Conservation (phyloP, 176 grass and related monocot species). For the Oropetium thomaeum region DNA sequence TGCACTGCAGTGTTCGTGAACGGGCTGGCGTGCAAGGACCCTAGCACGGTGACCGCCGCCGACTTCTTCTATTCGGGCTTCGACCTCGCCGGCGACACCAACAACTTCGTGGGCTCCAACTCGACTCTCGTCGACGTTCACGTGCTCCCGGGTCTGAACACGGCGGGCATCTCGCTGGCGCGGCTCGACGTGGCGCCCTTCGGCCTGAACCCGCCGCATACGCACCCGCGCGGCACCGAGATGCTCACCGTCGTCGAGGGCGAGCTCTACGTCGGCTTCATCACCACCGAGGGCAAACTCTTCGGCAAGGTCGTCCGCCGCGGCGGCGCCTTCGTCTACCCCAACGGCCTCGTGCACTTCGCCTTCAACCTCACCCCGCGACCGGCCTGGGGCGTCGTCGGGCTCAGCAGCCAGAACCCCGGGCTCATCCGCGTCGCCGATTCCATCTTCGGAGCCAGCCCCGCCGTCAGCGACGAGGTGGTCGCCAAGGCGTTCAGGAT, state of each 20-base stretch:
- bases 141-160: slow-evolving; percentile 45
- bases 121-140: slow-evolving; percentile 10
- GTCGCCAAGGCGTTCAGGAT: slow-evolving; percentile 39
- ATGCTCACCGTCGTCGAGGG: slow-evolving; percentile 45
- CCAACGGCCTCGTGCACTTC: slow-evolving; percentile 44
- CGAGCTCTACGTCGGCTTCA: slow-evolving; percentile 35
- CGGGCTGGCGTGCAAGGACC: slow-evolving; percentile 48
- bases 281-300: slow-evolving; percentile 31
- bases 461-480: slow-evolving; percentile 20
- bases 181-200: slow-evolving; percentile 37
- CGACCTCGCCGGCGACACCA: slow-evolving; percentile 28
- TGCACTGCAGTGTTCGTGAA: slow-evolving; percentile 37
- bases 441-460: slow-evolving; percentile 37
- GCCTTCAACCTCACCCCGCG: slow-evolving; percentile 20
- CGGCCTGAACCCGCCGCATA: slow-evolving; percentile 49
- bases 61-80: slow-evolving; percentile 41
- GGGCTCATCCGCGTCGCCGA: slow-evolving; percentile 36
- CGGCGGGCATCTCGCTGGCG: slow-evolving; percentile 39
- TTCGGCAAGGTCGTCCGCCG: slow-evolving; percentile 2
- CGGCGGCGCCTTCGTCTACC: slow-evolving; percentile 47
- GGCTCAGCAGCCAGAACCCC: slow-evolving; percentile 44
- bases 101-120: slow-evolving; percentile 47
- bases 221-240: slow-evolving; percentile 54
- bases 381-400: slow-evolving; percentile 1
- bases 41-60: background rate